Base-by-base conservation (phyloP, 2,329 filamentous ascomycete genomes). In the Mycosphaerella sp. region DNA sequence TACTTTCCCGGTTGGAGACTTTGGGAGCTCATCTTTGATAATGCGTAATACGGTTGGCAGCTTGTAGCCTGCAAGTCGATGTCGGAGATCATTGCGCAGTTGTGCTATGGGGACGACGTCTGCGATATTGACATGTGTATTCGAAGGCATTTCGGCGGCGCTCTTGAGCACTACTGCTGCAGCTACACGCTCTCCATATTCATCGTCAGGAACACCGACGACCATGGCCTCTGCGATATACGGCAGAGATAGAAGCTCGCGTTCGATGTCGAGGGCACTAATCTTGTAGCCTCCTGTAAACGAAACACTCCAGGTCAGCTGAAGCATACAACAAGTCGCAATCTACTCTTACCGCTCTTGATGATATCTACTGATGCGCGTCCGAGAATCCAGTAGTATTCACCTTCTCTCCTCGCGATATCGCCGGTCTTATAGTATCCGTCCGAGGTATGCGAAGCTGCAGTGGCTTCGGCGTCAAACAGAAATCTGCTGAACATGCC, bases 131-230 rank as follows among this genome's bases (percentile, higher is more conserved):
- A 53, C 7, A 42, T 54, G 29, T 60, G 62, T 36, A 55, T 65
- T 55, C 17, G 42, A 45, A n/a, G 58, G 14, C 55, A 55, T 41
- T 21, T 69, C 55, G 6, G 64, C 61, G 46, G 69, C 66, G 10
- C 69, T 62, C 53, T 72, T 71, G 41, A 75, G 56, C 43, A 65
- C 76, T 11, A 81, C 63, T n/a, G 77, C 71, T 1, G 78, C 78
- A n/a, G 74, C 78, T 2, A 81, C 78, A 17, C 77, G 70, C 64
- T 81, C 77, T 2, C 78, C 77, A 65, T 75, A 80, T 66, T 80
- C 77, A 14, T 77, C 72, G 57, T 80, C 77, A 0, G 71, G 66
- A n/a, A 80, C 70, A 1, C 78, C 78, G 3, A 80, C 76, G 1
- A 80, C 75, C 59, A 77, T 77, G 4, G 75, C 77, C 64, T 80